These are phyloP conservation scores for Lupinus albus DNA, from an alignment of 306 rosid genomes.

Conservation along the genomic window DNA sequence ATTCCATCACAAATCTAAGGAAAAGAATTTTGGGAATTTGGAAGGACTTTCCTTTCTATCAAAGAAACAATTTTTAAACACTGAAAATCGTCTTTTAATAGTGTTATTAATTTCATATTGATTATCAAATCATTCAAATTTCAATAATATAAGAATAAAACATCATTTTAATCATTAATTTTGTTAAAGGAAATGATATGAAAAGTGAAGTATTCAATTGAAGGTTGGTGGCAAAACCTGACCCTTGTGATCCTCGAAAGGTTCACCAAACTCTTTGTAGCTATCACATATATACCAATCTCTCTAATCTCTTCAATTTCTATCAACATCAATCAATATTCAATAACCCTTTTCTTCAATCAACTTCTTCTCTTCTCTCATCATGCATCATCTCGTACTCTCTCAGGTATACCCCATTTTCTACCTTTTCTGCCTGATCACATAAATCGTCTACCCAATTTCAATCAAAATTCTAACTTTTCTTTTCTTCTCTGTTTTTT, in stretches of 20 bases:
- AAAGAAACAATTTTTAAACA: too few relatives aligned
- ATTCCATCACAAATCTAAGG: too few relatives aligned
- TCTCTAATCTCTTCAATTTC: neutral
- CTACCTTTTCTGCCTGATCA: conserved; percentile 5
- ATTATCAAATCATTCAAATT: too few relatives aligned
- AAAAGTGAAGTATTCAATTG: too few relatives aligned
- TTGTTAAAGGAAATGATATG: too few relatives aligned
- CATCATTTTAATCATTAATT: too few relatives aligned
- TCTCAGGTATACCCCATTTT: conserved; percentile 45
- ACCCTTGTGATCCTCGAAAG: conserved; percentile 48
- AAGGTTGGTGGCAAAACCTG: conserved; percentile 5
- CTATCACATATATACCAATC: neutral
- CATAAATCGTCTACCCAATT: conserved; percentile 6
- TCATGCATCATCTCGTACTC: conserved; percentile 44
- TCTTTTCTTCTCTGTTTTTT: neutral
- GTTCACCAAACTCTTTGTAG: conserved; percentile 26
- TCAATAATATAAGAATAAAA: too few relatives aligned
- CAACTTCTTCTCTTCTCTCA: conserved; percentile 5
- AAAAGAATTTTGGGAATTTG: too few relatives aligned
- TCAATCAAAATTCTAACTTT: conserved; percentile 33
- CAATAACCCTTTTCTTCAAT: neutral
- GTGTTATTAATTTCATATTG: too few relatives aligned
- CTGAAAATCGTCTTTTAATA: too few relatives aligned
- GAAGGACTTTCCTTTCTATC: too few relatives aligned
- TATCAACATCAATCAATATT: conserved; percentile 3